These are phyloP conservation scores for Anaeramoeba flamelloides DNA, from an alignment of 78 protist genomes.

Conservation along the genomic window DNA sequence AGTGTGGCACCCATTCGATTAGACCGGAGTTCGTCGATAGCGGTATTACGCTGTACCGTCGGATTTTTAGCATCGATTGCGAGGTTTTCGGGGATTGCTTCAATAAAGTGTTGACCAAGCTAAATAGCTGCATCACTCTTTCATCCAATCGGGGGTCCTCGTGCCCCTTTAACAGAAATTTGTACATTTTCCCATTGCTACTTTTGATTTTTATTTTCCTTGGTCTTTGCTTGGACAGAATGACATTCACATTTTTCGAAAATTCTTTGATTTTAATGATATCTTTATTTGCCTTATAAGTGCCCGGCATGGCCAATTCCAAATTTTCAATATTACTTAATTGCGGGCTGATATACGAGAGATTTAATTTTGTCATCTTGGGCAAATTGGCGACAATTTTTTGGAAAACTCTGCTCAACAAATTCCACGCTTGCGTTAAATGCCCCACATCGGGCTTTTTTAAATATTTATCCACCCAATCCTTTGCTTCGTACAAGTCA, in stretches of 20 bases:
- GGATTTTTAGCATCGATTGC: too few species aligned
- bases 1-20: too few species aligned
- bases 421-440: slow-evolving; percentile 81
- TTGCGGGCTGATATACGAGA: slow-evolving; percentile 69
- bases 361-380: slow-evolving; percentile 60
- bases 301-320: slow-evolving; percentile 89
- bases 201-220: slow-evolving; percentile 53
- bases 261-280: too few species aligned
- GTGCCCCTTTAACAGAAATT: slow-evolving; percentile 85
- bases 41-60: too few species aligned
- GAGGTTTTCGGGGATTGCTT: too few species aligned
- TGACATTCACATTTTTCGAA: too few species aligned
- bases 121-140: too few species aligned
- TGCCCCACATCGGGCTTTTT: not conserved
- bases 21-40: too few species aligned
- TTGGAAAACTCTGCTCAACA: slow-evolving; percentile 77
- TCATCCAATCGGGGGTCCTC: too few species aligned
- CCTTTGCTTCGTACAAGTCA: slow-evolving; percentile 69
- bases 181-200: slow-evolving; percentile 29
- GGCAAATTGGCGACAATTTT: too few species aligned
- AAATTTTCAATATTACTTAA: slow-evolving; percentile 42
- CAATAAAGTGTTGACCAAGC: too few species aligned
- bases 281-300: slow-evolving; percentile 33
- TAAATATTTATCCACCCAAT: slow-evolving; percentile 41
- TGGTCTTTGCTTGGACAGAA: slow-evolving; percentile 93